Conservation (phyloP, 2,329 filamentous ascomycete genomes). For the Aspergillus fijiensis region DNA sequence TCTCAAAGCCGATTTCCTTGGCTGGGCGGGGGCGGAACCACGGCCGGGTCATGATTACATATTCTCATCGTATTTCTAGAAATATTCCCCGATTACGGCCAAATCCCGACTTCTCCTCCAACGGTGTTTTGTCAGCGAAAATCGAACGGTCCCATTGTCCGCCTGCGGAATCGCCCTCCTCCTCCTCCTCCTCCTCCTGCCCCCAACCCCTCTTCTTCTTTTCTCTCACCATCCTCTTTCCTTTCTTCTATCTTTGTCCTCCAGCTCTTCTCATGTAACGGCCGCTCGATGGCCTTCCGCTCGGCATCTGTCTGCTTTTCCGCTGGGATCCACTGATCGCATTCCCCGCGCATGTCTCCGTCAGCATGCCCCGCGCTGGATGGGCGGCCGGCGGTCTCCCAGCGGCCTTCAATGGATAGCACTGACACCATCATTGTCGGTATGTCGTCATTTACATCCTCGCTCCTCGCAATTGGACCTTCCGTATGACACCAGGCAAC, state of each 20-base stretch:
- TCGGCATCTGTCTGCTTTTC: constrained; percentile 9
- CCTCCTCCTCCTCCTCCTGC: constrained; percentile 5
- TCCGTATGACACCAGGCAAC: constrained; percentile 16
- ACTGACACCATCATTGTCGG: constrained; percentile 47
- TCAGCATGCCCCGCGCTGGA: constrained; percentile 34
- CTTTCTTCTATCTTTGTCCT: constrained; percentile 7
- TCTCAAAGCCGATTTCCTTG: neutral
- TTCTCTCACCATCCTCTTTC: neutral
- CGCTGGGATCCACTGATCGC: constrained; percentile 10
- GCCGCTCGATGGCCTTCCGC: constrained; percentile 24
- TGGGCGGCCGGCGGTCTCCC: constrained; percentile 25
- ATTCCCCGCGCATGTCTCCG: constrained; percentile 25
- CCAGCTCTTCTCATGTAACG: constrained; percentile 10
- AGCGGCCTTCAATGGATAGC: constrained; percentile 33
- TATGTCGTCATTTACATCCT: constrained; percentile 31
- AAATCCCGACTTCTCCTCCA: neutral
- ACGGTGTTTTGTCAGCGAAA: constrained; percentile 32
- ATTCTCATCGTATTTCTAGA: neutral
- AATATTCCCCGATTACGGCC: too few species aligned
- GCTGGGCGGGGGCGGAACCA: neutral
- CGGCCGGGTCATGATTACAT: constrained; percentile 2
- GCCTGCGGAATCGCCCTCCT: constrained; percentile 16
- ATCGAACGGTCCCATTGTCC: constrained; percentile 20
- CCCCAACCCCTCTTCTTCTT: neutral
- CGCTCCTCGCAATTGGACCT: constrained; percentile 1